Conservation (phyloP, 768 basidiomycete genomes). For the Hysterangium stoloniferum region DNA sequence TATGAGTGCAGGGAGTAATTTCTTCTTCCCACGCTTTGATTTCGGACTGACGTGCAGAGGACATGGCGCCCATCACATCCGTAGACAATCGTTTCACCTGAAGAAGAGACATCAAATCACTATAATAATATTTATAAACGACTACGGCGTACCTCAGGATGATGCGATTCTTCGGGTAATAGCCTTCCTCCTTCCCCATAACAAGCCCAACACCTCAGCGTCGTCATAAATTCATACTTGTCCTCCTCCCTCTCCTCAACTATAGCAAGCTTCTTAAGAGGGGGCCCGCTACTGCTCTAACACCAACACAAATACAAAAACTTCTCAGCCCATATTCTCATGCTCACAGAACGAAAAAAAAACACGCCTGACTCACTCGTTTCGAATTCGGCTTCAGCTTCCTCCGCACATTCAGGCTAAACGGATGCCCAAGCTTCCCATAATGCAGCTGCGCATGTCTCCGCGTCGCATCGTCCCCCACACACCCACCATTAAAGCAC, state of each 20-base stretch:
- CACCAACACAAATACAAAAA: no score
- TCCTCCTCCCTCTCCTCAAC: conserved; percentile 82
- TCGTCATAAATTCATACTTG: conserved; percentile 62
- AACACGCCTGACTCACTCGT: conserved; percentile 58
- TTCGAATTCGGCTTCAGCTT: conserved; percentile 52
- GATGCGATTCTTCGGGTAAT: conserved; percentile 31
- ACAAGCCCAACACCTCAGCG: conserved; percentile 73
- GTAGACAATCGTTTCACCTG: conserved; percentile 53
- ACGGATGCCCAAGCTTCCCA: conserved; percentile 61
- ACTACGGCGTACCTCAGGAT: conserved; percentile 10
- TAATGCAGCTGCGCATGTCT: conserved; percentile 72
- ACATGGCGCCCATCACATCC: conserved; percentile 71
- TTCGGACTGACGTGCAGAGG: conserved; percentile 87
- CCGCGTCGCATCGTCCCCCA: conserved; percentile 36
- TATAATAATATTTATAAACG: conserved; percentile 15
- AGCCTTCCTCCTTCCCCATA: conserved; percentile 41
- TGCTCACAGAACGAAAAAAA: not conserved
- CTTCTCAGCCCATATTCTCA: no score
- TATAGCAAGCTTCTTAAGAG: conserved; percentile 88
- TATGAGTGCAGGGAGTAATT: conserved; percentile 79
- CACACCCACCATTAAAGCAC: conserved; percentile 94
- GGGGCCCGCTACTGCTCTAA: conserved; percentile 76
- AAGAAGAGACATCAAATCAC: conserved; percentile 25
- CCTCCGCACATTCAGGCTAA: conserved; percentile 77
- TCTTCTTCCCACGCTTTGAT: conserved; percentile 99